Conservation (phyloP, 2,329 filamentous ascomycete species). For the Aphanocladium album region DNA sequence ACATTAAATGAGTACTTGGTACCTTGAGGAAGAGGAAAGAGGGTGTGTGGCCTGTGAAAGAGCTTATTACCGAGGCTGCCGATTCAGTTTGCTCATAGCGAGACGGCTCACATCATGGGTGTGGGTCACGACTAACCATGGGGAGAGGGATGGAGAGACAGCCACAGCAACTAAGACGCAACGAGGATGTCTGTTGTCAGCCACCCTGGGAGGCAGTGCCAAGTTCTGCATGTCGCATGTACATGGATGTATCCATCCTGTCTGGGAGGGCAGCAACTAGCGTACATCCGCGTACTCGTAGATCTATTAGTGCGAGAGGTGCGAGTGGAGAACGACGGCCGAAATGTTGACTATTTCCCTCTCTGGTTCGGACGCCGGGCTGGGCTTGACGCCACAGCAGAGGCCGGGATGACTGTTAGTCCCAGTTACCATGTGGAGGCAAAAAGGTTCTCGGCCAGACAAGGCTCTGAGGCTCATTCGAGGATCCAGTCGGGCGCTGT, state of each 20-base stretch:
- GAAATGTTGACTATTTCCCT: not conserved
- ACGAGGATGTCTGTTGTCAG: not conserved
- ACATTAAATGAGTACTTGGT: not conserved
- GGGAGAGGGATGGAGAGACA: not conserved
- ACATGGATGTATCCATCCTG: not conserved
- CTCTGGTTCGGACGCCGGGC: not conserved
- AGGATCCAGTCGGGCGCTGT: not conserved
- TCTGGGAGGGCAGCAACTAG: not conserved
- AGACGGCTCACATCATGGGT: not conserved
- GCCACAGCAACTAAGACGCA: not conserved
- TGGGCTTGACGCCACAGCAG: not conserved
- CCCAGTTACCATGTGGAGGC: not conserved
- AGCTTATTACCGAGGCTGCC: conserved; percentile 11
- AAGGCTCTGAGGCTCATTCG: not conserved
- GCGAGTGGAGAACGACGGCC: not conserved
- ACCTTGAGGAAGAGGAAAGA: not conserved
- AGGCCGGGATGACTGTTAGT: not conserved
- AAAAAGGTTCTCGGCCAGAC: not conserved
- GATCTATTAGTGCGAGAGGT: conserved; percentile 1
- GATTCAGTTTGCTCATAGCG: not conserved
- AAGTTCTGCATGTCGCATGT: not conserved
- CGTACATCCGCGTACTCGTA: not conserved
- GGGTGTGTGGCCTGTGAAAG: conserved; percentile 12
- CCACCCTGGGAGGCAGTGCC: not conserved
- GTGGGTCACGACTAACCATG: not conserved